phyloP scores from a whole-genome alignment of 305 asterid genomes.

The Solanum hybrid region DNA sequence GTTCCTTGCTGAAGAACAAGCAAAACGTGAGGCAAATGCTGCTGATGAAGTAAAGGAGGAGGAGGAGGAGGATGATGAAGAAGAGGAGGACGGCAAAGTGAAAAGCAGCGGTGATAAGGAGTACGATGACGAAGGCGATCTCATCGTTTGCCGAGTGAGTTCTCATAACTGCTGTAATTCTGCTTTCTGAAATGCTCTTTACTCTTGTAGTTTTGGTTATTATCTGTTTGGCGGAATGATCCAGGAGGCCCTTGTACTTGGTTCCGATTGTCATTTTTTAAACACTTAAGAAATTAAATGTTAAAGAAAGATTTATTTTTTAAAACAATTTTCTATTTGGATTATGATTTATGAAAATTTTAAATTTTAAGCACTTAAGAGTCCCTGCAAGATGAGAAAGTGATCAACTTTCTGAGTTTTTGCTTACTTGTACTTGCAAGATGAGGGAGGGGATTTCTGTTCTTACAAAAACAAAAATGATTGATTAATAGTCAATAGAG shows the following conservation, averaged over 20 bases:
- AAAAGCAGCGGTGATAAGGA: slow-evolving; percentile 25
- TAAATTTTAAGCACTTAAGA: neutral
- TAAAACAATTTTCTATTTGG: neutral
- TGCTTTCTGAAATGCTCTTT: neutral
- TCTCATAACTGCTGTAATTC: neutral
- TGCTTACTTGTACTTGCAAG: neutral
- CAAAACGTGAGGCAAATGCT: slow-evolving; percentile 22
- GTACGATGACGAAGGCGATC: slow-evolving; percentile 76
- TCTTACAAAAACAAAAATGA: neutral
- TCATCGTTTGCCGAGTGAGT: slow-evolving; percentile 70
- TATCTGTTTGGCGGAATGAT: neutral
- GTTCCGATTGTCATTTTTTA: neutral
- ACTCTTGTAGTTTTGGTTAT: neutral
- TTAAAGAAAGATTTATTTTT: neutral
- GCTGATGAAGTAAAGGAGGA: slow-evolving; percentile 21
- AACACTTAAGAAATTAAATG: neutral
- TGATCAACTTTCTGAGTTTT: neutral
- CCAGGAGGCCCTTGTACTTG: neutral
- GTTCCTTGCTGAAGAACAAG: slow-evolving; percentile 45
- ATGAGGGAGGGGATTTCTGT: neutral
- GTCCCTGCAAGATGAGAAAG: neutral
- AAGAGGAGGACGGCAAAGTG: slow-evolving; percentile 19
- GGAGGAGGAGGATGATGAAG: slow-evolving; percentile 8
- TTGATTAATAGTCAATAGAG: neutral
- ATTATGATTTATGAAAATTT: neutral